phyloP scores from a whole-genome alignment of 75 land plant species.

The Selaginella tamariscina region DNA sequence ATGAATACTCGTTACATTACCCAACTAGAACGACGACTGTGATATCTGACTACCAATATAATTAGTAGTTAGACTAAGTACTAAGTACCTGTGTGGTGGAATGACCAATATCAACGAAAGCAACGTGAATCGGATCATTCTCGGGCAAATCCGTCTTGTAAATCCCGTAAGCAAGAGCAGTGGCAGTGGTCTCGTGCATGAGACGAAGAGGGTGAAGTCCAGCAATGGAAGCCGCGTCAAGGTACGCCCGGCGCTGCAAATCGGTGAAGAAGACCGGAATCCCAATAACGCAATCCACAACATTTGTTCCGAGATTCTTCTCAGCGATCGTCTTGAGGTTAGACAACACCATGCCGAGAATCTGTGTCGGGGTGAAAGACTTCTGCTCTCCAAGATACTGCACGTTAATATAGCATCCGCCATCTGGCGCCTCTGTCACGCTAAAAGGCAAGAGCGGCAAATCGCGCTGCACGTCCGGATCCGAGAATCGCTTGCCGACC shows the following conservation, averaged over 20 bases:
- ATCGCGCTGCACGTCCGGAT: constrained; percentile 48
- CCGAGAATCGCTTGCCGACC: constrained; percentile 48
- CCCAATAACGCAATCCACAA: constrained; percentile 48
- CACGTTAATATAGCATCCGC: constrained; percentile 25
- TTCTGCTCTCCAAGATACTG: constrained; percentile 28
- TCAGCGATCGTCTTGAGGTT: constrained; percentile 40
- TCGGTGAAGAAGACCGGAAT: constrained; percentile 51
- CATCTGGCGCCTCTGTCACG: constrained; percentile 41
- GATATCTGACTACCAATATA: no score
- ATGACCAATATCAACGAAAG: constrained; percentile 61
- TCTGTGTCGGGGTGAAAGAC: constrained; percentile 35
- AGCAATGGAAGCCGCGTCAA: constrained; percentile 53
- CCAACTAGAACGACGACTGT: no score
- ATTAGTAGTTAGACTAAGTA: no score
- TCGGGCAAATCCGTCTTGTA: constrained; percentile 51
- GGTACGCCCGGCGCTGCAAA: constrained; percentile 38
- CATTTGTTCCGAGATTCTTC: constrained; percentile 32
- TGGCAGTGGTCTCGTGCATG: constrained; percentile 60
- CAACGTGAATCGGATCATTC: constrained; percentile 31
- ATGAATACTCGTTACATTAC: no score
- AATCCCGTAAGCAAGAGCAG: constrained; percentile 57
- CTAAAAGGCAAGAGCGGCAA: constrained; percentile 29
- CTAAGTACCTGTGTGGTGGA: constrained; percentile 59
- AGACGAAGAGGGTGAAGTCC: constrained; percentile 45
- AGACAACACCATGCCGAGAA: constrained; percentile 37